Conservation (phyloP, 495 filamentous ascomycete species). For the Xylaria bambusicola region DNA sequence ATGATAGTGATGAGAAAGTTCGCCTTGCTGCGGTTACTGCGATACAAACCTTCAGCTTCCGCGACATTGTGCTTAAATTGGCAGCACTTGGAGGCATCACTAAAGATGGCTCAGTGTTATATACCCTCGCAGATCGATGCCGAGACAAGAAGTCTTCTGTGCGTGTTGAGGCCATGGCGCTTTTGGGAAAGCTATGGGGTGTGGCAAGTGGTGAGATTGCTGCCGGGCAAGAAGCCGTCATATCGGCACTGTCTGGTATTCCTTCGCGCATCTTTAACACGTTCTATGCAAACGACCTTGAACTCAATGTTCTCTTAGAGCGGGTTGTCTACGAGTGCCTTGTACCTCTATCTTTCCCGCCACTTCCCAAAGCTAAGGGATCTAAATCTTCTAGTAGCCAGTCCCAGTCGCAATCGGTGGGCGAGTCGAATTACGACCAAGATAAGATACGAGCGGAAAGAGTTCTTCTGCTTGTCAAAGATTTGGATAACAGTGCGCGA, state of each 20-base stretch:
- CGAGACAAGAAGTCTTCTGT: conserved; percentile 84
- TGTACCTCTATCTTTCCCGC: conserved; percentile 82
- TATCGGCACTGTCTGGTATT: conserved; percentile 69
- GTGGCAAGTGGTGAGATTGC: conserved; percentile 86
- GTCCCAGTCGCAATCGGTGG: conserved; percentile 55
- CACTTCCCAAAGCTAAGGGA: conserved; percentile 67
- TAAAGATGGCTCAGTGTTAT: conserved; percentile 69
- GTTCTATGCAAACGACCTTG: conserved; percentile 86
- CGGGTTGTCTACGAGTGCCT: conserved; percentile 84
- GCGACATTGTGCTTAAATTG: conserved; percentile 77
- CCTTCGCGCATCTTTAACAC: conserved; percentile 85
- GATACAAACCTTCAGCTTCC: conserved; percentile 74
- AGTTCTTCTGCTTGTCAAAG: conserved; percentile 75
- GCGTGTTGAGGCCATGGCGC: conserved; percentile 80
- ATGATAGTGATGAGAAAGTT: conserved; percentile 87
- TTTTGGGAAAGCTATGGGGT: conserved; percentile 85
- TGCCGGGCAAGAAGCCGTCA: conserved; percentile 74
- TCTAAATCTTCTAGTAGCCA: conserved; percentile 56
- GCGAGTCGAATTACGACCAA: conserved; percentile 58
- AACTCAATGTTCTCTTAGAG: conserved; percentile 82
- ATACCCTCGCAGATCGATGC: conserved; percentile 80
- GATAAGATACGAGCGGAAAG: conserved; percentile 86
- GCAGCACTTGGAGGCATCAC: conserved; percentile 70
- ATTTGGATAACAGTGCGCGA: conserved; percentile 75
- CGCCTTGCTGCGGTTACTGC: conserved; percentile 82